Base-by-base conservation (phyloP, 2,329 filamentous ascomycete genomes). In the Penicillium concentricum region DNA sequence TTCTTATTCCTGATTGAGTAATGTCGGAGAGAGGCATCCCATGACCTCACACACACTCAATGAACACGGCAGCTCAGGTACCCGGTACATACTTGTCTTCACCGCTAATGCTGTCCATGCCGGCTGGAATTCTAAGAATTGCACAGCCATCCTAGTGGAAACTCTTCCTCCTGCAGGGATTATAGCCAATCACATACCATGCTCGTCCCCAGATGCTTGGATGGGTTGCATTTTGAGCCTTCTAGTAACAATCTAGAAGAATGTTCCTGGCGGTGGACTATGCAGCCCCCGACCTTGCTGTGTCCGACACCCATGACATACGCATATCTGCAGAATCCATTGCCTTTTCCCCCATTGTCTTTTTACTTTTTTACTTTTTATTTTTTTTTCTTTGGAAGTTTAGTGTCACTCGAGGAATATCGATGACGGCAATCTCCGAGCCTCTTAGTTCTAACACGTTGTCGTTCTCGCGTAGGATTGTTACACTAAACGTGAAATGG, bases 181-280 rank as follows among this genome's bases (percentile, higher is more conserved):
- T 20, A 9, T 15, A 24, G 26, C 64, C 63, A 65, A 18, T 65
- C 48, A 62, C 13, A 45, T 38, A 12, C 47, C 49, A 15, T 43
- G 26, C 10, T 54, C 5, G 6, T 42, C 55, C 62, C 64, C 66
- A 52, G 60, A 69, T 68, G 61, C 54, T 51, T 63, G 62, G 60
- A 55, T 62, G 57, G 57, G 61, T 59, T 60, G 56, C 49, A 58
- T 54, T 56, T 52, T 26, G 54, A 68, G 59, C 57, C 59, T 70
- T 68, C 65, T 64, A 65, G 60, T 62, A 60, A 68, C 63, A 60
- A 61, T 69, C 67, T 70, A 65, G 67, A 70, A 71, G 63, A 59
- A 65, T 55, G 60, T 64, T 57, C 60, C 63, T 63, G 58, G 64
- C 64, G 64, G 64, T 66, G 62, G 60, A 56, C 60, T 44, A 52